Conservation (phyloP, 148 eudicot genomes). For the Chenopodium berlandieri region DNA sequence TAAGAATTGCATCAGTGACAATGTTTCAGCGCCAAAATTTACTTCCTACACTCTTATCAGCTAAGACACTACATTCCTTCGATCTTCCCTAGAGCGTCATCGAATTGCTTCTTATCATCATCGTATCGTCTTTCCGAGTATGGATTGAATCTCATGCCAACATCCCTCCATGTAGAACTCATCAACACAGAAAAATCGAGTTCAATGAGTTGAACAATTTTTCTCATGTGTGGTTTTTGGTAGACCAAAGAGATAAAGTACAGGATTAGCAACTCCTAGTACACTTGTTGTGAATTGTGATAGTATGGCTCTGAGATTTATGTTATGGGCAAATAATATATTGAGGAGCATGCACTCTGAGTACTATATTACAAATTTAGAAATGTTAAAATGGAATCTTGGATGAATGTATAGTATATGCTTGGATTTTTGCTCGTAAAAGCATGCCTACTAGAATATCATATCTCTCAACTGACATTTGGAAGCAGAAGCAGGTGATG, state of each 20-base stretch:
- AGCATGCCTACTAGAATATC: neutral
- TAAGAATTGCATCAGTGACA: no score
- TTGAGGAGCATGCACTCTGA: neutral
- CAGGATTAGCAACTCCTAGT: neutral
- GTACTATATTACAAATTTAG: neutral
- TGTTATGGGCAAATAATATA: neutral
- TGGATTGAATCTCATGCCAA: neutral
- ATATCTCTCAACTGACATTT: neutral
- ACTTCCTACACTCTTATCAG: no score
- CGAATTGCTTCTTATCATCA: neutral
- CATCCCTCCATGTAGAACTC: neutral
- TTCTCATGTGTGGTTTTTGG: no score
- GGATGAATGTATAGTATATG: neutral
- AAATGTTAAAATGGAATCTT: neutral
- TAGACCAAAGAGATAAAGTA: no score
- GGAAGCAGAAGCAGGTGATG: conserved; percentile 10
- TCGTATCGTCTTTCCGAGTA: neutral
- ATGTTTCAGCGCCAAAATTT: no score
- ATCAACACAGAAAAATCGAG: neutral
- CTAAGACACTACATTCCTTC: no score
- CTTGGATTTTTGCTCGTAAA: neutral
- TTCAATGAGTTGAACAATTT: neutral
- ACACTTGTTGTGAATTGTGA: neutral
- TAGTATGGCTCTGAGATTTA: neutral
- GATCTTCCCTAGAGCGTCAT: neutral